Conservation (phyloP, 305 asterid species). For the Plantago lanceolata region DNA sequence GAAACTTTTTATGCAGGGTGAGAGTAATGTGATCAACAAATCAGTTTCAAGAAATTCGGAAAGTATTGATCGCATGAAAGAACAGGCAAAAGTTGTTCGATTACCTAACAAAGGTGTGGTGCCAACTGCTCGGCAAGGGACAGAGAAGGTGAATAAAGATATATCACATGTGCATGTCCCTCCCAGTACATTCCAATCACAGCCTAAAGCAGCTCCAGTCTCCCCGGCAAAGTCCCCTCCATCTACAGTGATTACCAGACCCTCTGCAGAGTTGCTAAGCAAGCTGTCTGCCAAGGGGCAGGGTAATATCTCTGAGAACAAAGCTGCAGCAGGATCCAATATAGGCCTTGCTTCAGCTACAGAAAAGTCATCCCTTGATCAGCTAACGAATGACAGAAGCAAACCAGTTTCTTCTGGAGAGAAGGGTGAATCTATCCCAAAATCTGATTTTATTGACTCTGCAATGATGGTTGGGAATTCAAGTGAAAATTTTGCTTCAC, state of each 20-base stretch:
- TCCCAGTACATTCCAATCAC: constrained; percentile 35
- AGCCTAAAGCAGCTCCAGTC: constrained; percentile 33
- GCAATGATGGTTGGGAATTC: constrained; percentile 35
- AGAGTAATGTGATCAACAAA: constrained; percentile 28
- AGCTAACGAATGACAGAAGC: constrained; percentile 43
- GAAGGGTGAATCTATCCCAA: constrained; percentile 44
- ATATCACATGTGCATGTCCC: constrained; percentile 27
- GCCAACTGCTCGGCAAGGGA: constrained; percentile 38
- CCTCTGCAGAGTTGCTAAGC: constrained; percentile 37
- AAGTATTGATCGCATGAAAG: constrained; percentile 33
- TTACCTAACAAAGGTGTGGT: constrained; percentile 27
- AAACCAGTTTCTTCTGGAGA: constrained; percentile 50
- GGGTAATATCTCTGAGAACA: constrained; percentile 36
- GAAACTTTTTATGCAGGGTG: constrained; percentile 31
- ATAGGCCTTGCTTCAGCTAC: constrained; percentile 31
- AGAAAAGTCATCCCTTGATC: constrained; percentile 37
- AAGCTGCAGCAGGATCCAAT: constrained; percentile 33
- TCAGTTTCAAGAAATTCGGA: constrained; percentile 32
- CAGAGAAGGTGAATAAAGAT: constrained; percentile 42
- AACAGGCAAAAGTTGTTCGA: constrained; percentile 34
- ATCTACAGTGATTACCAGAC: constrained; percentile 32
- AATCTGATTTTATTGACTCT: constrained; percentile 39
- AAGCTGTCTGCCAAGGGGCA: constrained; percentile 39
- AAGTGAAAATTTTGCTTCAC: constrained; percentile 31
- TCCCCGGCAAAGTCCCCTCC: constrained; percentile 53